Conservation (phyloP, 768 basidiomycete species). For the Filobasidium wieringae region DNA sequence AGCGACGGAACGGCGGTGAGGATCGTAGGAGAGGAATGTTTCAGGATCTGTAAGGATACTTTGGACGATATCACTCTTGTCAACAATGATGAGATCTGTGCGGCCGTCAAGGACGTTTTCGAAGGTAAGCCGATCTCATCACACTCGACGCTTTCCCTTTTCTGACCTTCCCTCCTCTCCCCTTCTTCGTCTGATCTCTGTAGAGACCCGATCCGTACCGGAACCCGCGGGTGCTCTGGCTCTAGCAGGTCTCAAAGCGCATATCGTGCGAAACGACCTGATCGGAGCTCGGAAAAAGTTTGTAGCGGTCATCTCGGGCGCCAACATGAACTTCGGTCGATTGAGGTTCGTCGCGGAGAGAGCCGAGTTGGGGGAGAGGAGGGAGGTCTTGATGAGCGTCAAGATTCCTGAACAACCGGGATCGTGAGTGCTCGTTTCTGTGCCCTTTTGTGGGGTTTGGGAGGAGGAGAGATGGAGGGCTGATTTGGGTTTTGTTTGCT, state of each 20-base stretch:
- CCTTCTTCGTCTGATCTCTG: too few relatives aligned
- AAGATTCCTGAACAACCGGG: constrained; percentile 87
- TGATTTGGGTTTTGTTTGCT: background rate
- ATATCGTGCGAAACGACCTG: constrained; percentile 70
- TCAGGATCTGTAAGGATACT: constrained; percentile 75
- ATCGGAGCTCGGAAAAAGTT: constrained; percentile 74
- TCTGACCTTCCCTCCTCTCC: background rate
- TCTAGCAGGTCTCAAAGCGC: constrained; percentile 77
- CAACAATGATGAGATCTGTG: constrained; percentile 92
- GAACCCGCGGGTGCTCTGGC: constrained; percentile 92
- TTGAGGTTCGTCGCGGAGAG: constrained; percentile 97
- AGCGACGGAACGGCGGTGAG: constrained; percentile 96
- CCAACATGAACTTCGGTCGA: constrained; percentile 98
- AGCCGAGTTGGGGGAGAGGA: constrained; percentile 88
- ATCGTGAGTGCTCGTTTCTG: constrained; percentile 50
- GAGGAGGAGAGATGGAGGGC: background rate
- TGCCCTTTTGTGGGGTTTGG: constrained; percentile 1
- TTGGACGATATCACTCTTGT: constrained; percentile 73
- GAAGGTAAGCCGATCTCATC: constrained; percentile 54
- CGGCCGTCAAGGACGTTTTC: constrained; percentile 97
- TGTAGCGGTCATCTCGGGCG: constrained; percentile 84
- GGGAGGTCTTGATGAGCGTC: constrained; percentile 86
- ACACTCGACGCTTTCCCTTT: background rate
- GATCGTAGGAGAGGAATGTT: constrained; percentile 87
- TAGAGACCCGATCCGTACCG: constrained; percentile 89